A percentile compares a stretch with the other conserved stretches of the same genome.
phyloP scores from a whole-genome alignment of 208 protist genomes.

The Borovskyia barvae region DNA sequence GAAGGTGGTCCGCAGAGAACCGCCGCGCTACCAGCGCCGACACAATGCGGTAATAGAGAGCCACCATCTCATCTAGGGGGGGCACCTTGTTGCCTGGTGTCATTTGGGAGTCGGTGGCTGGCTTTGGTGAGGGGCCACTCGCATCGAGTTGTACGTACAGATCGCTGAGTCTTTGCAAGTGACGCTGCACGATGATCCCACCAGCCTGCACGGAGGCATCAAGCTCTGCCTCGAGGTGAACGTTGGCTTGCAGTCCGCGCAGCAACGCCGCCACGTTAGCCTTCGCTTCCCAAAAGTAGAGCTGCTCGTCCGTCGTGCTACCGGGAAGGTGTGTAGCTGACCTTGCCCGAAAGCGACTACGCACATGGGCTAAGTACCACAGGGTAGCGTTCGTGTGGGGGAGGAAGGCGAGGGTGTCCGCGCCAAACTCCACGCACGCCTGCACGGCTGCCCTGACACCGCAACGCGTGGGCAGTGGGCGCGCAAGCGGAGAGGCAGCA shows the following conservation, averaged over 20 bases:
- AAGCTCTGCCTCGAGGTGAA: constrained; percentile 8
- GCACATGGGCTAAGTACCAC: constrained; percentile 8
- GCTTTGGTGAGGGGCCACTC: not conserved
- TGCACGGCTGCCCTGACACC: constrained; percentile 16
- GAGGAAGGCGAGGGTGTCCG: constrained; percentile 13
- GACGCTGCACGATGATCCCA: constrained; percentile 16
- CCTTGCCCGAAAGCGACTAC: not conserved
- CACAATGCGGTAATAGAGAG: constrained; percentile 35
- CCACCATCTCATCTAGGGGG: constrained; percentile 18
- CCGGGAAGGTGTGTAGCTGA: not conserved
- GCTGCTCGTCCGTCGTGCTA: not conserved
- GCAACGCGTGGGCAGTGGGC: not conserved
- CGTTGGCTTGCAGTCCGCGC: constrained; percentile 4
- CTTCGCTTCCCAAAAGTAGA: constrained; percentile 9
- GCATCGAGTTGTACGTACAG: constrained; percentile 3
- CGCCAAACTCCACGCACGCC: constrained; percentile 20
- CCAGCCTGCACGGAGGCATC: constrained; percentile 2
- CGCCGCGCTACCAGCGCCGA: constrained; percentile 19
- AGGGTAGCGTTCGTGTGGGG: constrained; percentile 13
- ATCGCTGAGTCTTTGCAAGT: constrained; percentile 14
- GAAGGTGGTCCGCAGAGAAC: constrained; percentile 17
- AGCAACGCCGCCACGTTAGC: constrained; percentile 14
- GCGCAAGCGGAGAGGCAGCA: not conserved
- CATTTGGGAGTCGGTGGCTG: not conserved
- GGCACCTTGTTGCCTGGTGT: not conserved